These are phyloP conservation scores for Coniosporium tulheliwenetii DNA, from an alignment of 2,329 filamentous ascomycete genomes.

Conservation along the genomic window DNA sequence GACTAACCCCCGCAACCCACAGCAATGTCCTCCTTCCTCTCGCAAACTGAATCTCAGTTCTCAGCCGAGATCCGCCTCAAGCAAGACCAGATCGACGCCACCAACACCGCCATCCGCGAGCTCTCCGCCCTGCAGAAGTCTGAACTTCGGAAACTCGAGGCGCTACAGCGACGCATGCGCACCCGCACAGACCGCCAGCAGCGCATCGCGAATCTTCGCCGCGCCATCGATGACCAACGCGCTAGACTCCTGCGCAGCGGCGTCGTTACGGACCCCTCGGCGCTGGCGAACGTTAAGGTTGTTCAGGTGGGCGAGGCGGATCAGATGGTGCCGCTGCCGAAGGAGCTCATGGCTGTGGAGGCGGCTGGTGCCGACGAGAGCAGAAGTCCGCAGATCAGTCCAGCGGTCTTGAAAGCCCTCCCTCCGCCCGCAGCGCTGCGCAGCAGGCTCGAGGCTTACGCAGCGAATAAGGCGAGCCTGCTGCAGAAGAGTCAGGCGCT, in stretches of 20 bases:
- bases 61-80: slow-evolving; percentile 68
- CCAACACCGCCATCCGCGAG: slow-evolving; percentile 67
- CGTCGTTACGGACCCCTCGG: neutral
- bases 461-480: slow-evolving; percentile 50
- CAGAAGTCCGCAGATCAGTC: neutral
- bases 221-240: slow-evolving; percentile 46
- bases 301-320: slow-evolving; percentile 19
- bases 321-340: slow-evolving; percentile 6
- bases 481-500: slow-evolving; percentile 53
- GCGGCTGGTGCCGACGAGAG: neutral
- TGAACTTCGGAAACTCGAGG: slow-evolving; percentile 58
- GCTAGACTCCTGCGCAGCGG: neutral
- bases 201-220: slow-evolving; percentile 63
- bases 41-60: slow-evolving; percentile 64
- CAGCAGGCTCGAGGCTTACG: slow-evolving; percentile 55
- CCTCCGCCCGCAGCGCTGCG: slow-evolving; percentile 47
- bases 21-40: slow-evolving; percentile 73
- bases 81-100: slow-evolving; percentile 65
- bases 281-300: neutral
- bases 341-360: slow-evolving; percentile 4
- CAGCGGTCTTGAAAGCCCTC: slow-evolving; percentile 27
- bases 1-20: slow-evolving; percentile 19
- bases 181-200: slow-evolving; percentile 48
- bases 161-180: slow-evolving; percentile 49
- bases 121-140: slow-evolving; percentile 66